Evolutionary conservation across 2,329 filamentous ascomycete species (phyloP).

Genomic region (Alternaria atra): DNA sequence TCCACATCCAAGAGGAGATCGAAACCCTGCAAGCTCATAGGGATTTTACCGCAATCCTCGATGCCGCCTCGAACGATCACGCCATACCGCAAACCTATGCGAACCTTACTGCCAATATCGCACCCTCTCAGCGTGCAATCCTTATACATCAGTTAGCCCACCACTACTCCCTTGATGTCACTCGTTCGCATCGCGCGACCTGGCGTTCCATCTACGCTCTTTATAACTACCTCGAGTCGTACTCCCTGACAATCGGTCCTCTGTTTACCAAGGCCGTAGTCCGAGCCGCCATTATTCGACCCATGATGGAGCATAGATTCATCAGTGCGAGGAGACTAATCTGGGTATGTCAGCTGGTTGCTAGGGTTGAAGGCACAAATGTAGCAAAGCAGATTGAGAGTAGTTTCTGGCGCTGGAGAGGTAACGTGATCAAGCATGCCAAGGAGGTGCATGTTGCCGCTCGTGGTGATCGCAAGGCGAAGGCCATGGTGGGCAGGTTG

Average conservation of each 20-base stretch:
- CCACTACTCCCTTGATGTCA: constrained; percentile 41
- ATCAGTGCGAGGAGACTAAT: constrained; percentile 39
- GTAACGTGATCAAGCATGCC: constrained; percentile 38
- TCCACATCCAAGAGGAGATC: not conserved
- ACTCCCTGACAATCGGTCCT: constrained; percentile 36
- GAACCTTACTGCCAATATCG: constrained; percentile 20
- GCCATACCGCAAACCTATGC: constrained; percentile 37
- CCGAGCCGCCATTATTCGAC: constrained; percentile 34
- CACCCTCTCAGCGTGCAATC: constrained; percentile 22
- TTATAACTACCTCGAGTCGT: constrained; percentile 35
- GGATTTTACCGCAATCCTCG: constrained; percentile 40
- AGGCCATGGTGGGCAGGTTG: constrained; percentile 40
- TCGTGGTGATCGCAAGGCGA: constrained; percentile 29
- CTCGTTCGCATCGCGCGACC: constrained; percentile 26
- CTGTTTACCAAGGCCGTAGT: constrained; percentile 44
- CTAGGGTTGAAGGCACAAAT: constrained; percentile 38
- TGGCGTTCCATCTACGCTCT: constrained; percentile 42
- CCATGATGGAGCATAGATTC: constrained; percentile 39
- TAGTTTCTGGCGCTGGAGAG: constrained; percentile 41
- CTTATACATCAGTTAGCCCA: constrained; percentile 47
- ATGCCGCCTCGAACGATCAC: constrained; percentile 28
- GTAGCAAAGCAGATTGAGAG: constrained; percentile 40
- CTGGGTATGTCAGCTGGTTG: constrained; percentile 43
- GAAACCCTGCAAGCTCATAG: constrained; percentile 19
- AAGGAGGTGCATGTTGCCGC: constrained; percentile 24